A percentile compares a stretch with the other conserved stretches of the same genome.
phyloP scores from a whole-genome alignment of 345 rosid species.

The Linum trigynum region DNA sequence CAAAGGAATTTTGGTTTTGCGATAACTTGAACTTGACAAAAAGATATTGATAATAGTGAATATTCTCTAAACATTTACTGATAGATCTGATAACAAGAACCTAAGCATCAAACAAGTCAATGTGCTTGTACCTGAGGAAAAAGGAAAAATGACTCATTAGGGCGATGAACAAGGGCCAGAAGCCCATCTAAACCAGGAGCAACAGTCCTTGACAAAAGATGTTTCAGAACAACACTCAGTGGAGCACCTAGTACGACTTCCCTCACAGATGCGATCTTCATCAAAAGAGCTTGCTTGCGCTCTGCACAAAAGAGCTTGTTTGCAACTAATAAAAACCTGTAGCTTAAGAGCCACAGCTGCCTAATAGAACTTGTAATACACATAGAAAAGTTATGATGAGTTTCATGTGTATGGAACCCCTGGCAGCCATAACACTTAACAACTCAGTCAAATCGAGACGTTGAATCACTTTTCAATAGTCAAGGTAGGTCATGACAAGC shows the following conservation, averaged over 20 bases:
- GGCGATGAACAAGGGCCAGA: slow-evolving; percentile 86
- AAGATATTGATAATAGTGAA: not conserved
- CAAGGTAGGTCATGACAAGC: not conserved
- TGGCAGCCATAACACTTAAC: not conserved
- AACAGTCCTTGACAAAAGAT: slow-evolving; percentile 64
- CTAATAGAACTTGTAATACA: no score
- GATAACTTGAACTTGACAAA: not conserved
- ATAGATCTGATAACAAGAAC: not conserved
- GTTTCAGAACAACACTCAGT: slow-evolving; percentile 53
- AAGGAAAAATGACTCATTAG: slow-evolving; percentile 84
- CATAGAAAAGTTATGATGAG: not conserved
- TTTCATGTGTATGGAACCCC: not conserved
- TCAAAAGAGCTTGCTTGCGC: slow-evolving; percentile 40
- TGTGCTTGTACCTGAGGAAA: slow-evolving; percentile 52
- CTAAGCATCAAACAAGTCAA: not conserved
- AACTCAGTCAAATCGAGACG: not conserved
- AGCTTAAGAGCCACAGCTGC: not conserved
- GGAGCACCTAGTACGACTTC: slow-evolving; percentile 93
- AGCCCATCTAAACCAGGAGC: slow-evolving; percentile 45
- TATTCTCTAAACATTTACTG: not conserved
- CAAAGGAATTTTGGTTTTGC: not conserved
- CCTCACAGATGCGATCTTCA: slow-evolving; percentile 81
- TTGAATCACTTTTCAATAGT: no score
- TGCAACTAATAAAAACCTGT: not conserved
- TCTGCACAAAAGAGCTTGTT: slow-evolving; percentile 46